phyloP scores from a whole-genome alignment of 768 basidiomycete species.

The Serendipita sp. region DNA sequence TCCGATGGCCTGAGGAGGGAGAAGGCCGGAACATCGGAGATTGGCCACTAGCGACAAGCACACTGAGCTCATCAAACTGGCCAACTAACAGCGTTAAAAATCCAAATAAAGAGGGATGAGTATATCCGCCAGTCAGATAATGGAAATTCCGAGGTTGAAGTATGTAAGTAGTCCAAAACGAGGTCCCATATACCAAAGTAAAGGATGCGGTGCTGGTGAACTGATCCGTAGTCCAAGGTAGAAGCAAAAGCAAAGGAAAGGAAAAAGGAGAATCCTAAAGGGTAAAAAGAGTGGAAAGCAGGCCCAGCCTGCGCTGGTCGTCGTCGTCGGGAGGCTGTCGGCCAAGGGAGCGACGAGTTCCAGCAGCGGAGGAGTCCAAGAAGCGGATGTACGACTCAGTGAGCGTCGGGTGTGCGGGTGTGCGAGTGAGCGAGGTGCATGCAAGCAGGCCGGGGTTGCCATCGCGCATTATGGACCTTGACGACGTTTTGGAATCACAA shows the following conservation, averaged over 20 bases:
- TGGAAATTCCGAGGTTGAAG: no score
- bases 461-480: no score
- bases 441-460: no score
- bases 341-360: no score
- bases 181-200: not conserved
- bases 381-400: no score
- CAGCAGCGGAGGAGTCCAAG: no score
- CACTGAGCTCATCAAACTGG: conserved; percentile 31
- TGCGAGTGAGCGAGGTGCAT: no score
- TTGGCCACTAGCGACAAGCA: conserved; percentile 58
- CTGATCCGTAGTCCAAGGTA: not conserved
- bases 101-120: not conserved
- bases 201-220: not conserved
- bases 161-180: not conserved
- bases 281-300: not conserved
- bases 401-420: no score
- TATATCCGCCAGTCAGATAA: not conserved
- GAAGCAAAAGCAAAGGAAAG: not conserved
- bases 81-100: not conserved
- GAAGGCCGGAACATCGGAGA: conserved; percentile 50
- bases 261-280: not conserved
- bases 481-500: no score
- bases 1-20: conserved; percentile 28
- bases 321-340: no score
- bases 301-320: not conserved